Evolutionary conservation across 2,329 filamentous ascomycete genomes (phyloP).

Genomic region (Didymella glomerata): DNA sequence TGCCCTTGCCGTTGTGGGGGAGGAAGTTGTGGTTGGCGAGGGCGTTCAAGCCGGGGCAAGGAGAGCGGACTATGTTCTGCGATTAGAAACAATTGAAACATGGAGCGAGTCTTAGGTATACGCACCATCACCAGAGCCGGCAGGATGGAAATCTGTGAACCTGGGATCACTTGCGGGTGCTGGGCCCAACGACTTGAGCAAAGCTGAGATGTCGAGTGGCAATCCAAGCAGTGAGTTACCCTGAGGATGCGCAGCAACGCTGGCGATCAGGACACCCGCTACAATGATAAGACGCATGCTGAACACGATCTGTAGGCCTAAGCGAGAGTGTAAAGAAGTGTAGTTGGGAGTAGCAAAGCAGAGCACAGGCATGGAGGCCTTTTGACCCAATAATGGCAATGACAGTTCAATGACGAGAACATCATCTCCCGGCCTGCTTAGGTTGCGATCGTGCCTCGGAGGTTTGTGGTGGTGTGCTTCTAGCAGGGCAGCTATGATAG

Average conservation of each 20-base stretch:
- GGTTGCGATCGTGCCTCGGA: background rate
- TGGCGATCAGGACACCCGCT: background rate
- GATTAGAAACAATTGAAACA: background rate
- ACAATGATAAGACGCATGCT: conserved; percentile 8
- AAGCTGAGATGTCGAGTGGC: conserved; percentile 16
- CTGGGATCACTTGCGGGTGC: conserved; percentile 24
- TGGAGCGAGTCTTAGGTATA: background rate
- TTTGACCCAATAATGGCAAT: conserved; percentile 16
- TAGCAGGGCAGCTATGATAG: conserved; percentile 6
- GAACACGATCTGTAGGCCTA: background rate
- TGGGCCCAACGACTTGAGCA: conserved; percentile 24
- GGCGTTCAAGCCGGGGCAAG: conserved; percentile 28
- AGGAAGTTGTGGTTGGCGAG: conserved; percentile 35
- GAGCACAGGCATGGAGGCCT: background rate
- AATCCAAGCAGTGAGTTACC: conserved; percentile 19
- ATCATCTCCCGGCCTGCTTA: background rate
- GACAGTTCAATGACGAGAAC: conserved; percentile 10
- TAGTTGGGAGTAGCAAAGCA: background rate
- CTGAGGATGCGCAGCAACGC: conserved; percentile 12
- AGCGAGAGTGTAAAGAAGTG: conserved; percentile 1
- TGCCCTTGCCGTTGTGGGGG: conserved; percentile 24
- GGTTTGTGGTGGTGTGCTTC: background rate
- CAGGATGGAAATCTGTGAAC: conserved; percentile 23
- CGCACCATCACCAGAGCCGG: conserved; percentile 25
- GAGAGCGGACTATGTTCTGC: conserved; percentile 22